These are phyloP conservation scores for Aspergillus sp. DNA, from an alignment of 2,329 filamentous ascomycete species.

Conservation along the genomic window DNA sequence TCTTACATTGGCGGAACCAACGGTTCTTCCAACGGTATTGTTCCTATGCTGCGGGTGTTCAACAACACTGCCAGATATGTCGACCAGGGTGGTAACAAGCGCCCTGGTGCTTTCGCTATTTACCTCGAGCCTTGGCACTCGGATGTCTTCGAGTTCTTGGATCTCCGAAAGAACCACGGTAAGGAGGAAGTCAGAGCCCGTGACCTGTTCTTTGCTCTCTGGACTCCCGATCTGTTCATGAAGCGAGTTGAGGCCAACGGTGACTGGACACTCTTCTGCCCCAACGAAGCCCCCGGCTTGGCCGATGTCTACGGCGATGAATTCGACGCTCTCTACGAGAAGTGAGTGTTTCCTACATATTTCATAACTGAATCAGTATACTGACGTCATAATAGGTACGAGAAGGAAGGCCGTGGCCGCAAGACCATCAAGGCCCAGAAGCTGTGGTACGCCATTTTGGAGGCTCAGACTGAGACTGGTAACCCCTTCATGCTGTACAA, in stretches of 20 bases:
- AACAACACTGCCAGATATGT: slow-evolving; percentile 99
- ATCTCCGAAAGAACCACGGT: slow-evolving; percentile 97
- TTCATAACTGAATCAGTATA: background rate
- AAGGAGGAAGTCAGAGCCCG: slow-evolving; percentile 97
- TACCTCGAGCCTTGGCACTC: slow-evolving; percentile 99
- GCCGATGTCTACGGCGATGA: slow-evolving; percentile 97
- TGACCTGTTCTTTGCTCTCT: slow-evolving; percentile 94
- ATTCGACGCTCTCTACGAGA: slow-evolving; percentile 89
- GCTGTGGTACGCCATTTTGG: slow-evolving; percentile 97
- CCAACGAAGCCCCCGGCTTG: slow-evolving; percentile 89
- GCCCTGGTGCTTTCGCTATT: slow-evolving; percentile 95
- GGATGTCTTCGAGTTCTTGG: slow-evolving; percentile 95
- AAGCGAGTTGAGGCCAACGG: slow-evolving; percentile 96
- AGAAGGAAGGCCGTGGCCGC: slow-evolving; percentile 79
- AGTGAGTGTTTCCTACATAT: slow-evolving; percentile 21
- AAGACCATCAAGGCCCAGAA: slow-evolving; percentile 96
- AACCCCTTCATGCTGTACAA: slow-evolving; percentile 99
- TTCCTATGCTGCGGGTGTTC: slow-evolving; percentile 97
- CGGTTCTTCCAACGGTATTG: slow-evolving; percentile 93
- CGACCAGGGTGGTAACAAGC: slow-evolving; percentile 98
- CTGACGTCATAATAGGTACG: slow-evolving; percentile 57
- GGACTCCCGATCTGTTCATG: slow-evolving; percentile 99
- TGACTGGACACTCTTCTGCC: slow-evolving; percentile 97
- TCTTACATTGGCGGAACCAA: slow-evolving; percentile 98
- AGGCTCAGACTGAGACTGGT: slow-evolving; percentile 97